These are phyloP conservation scores for Whalleya microplaca DNA, from an alignment of 2,329 filamentous ascomycete genomes.

Conservation along the genomic window DNA sequence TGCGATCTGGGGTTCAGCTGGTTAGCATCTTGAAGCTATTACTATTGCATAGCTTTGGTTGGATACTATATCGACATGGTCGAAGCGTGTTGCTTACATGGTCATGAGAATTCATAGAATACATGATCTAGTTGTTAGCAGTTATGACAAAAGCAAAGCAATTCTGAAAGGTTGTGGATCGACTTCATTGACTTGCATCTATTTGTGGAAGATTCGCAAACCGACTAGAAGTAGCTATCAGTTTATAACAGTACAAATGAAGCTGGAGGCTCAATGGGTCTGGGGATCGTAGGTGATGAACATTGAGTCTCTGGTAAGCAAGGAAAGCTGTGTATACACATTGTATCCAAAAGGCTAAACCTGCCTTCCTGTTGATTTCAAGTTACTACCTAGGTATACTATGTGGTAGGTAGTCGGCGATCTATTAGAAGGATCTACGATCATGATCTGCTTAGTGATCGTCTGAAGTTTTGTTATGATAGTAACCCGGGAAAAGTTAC, in stretches of 20 bases:
- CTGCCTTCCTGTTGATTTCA: not conserved
- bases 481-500: not conserved
- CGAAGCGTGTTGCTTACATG: no score
- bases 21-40: no score
- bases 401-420: not conserved
- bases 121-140: not conserved
- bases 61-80: not conserved
- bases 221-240: no score
- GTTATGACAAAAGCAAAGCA: not conserved
- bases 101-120: no score
- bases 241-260: no score
- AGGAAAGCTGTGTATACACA: not conserved
- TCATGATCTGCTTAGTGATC: not conserved
- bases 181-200: no score
- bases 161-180: no score
- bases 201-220: no score
- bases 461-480: not conserved
- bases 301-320: not conserved
- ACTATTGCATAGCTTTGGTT: not conserved
- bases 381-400: no score
- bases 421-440: not conserved
- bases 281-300: not conserved
- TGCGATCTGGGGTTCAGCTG: no score
- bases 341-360: not conserved
- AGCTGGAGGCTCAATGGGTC: not conserved